These are phyloP conservation scores for Dittrichia graveolens DNA, from an alignment of 129 eudicot species.

Conservation along the genomic window DNA sequence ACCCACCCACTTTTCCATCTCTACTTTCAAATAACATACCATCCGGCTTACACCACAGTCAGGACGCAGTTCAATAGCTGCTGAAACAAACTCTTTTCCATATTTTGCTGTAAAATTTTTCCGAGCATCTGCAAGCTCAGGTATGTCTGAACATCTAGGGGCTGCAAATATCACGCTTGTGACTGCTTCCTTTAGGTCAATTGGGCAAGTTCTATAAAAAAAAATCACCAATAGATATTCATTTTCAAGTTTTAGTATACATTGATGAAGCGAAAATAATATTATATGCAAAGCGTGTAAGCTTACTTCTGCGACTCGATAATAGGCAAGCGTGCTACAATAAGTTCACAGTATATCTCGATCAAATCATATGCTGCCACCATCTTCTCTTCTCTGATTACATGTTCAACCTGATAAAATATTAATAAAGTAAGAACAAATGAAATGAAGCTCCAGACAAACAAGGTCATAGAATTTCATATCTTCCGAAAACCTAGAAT, in stretches of 20 bases:
- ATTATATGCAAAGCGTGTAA: slow-evolving; percentile 13
- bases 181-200: slow-evolving; percentile 90
- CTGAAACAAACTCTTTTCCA: slow-evolving; percentile 77
- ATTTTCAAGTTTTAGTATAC: slow-evolving; percentile 11
- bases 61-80: slow-evolving; percentile 84
- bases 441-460: not conserved
- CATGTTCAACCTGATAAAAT: slow-evolving; percentile 84
- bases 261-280: not conserved
- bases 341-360: slow-evolving; percentile 88
- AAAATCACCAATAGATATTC: slow-evolving; percentile 8
- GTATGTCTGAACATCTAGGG: slow-evolving; percentile 88
- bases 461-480: too few species aligned
- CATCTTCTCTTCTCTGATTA: slow-evolving; percentile 92
- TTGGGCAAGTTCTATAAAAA: slow-evolving; percentile 69
- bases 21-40: slow-evolving; percentile 46
- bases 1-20: not conserved
- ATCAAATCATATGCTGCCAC: slow-evolving; percentile 89
- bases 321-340: slow-evolving; percentile 82
- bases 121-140: slow-evolving; percentile 71
- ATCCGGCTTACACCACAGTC: slow-evolving; percentile 77
- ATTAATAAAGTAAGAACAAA: not conserved
- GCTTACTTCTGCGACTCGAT: slow-evolving; percentile 94
- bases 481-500: too few species aligned
- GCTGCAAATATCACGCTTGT: slow-evolving; percentile 86
- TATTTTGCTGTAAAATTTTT: slow-evolving; percentile 80